Conservation (phyloP, 345 rosid genomes). For the Pistacia vera region DNA sequence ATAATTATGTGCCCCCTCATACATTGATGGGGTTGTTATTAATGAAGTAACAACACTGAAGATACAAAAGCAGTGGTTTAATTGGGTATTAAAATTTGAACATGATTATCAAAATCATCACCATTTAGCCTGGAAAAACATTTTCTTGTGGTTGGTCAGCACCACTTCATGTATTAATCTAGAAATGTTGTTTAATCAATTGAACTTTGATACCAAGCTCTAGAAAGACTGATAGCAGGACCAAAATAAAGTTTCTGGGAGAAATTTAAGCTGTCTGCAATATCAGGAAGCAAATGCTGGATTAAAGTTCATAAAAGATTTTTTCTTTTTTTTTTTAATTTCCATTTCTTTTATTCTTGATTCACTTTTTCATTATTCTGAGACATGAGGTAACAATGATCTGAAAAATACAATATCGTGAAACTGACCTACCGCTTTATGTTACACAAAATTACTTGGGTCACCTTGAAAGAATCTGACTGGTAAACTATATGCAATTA, state of each 20-base stretch:
- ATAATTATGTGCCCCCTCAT: too few species aligned
- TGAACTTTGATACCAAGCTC: background rate
- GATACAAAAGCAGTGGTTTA: background rate
- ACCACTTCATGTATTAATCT: background rate
- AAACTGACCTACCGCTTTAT: slow-evolving; percentile 18
- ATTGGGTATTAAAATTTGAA: background rate
- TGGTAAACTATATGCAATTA: slow-evolving; percentile 10
- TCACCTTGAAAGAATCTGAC: slow-evolving; percentile 16
- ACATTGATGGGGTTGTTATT: too few species aligned
- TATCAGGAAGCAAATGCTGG: too few species aligned
- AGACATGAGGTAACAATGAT: background rate
- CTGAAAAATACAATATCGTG: background rate
- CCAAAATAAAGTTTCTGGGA: background rate
- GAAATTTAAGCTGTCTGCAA: too few species aligned
- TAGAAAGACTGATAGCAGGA: background rate
- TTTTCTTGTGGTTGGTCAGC: background rate
- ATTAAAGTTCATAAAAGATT: too few species aligned
- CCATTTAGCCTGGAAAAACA: too few species aligned
- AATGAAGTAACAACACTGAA: too few species aligned
- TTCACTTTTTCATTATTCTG: background rate
- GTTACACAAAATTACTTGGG: slow-evolving; percentile 25
- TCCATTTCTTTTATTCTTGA: background rate
- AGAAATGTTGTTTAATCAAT: background rate
- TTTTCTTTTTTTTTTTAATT: background rate
- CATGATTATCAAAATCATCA: background rate